Conservation (phyloP, 1,139 yeast genomes). For the Candida labiduridarum region DNA sequence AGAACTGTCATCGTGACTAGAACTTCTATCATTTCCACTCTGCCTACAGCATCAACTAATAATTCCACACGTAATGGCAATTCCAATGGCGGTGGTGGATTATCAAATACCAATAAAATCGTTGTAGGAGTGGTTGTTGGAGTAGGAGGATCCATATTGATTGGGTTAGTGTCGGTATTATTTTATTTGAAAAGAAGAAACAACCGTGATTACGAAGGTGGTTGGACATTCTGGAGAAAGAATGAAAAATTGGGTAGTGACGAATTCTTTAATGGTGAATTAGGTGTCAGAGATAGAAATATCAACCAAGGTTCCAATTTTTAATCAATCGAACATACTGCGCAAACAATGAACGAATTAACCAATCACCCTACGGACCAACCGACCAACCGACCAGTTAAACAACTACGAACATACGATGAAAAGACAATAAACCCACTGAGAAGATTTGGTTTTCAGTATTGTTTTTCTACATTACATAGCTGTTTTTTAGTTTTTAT, state of each 20-base stretch:
- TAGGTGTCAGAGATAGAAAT: conserved; percentile 52
- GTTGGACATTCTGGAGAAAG: conserved; percentile 58
- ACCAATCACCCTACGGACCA: background rate
- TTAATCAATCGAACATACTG: conserved; percentile 19
- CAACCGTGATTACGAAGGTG: conserved; percentile 33
- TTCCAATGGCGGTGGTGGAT: conserved; percentile 29
- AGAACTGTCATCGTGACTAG: conserved; percentile 41
- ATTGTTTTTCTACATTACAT: too few species aligned
- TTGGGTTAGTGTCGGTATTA: conserved; percentile 38
- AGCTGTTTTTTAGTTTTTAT: too few species aligned
- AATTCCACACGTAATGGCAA: conserved; percentile 16
- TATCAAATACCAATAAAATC: conserved; percentile 45
- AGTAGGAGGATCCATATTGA: conserved; percentile 47
- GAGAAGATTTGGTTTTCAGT: too few species aligned
- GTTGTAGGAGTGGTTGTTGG: conserved; percentile 57
- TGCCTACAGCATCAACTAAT: conserved; percentile 30
- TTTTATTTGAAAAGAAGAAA: conserved; percentile 39
- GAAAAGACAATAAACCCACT: too few species aligned
- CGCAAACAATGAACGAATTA: background rate
- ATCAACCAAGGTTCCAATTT: conserved; percentile 52
- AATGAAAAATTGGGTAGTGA: conserved; percentile 47
- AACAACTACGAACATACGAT: background rate
- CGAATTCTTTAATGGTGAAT: conserved; percentile 63
- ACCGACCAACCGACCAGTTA: background rate
- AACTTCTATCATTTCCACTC: conserved; percentile 33